phyloP scores from a whole-genome alignment of 768 basidiomycete genomes.

The Termitomyces sp. region DNA sequence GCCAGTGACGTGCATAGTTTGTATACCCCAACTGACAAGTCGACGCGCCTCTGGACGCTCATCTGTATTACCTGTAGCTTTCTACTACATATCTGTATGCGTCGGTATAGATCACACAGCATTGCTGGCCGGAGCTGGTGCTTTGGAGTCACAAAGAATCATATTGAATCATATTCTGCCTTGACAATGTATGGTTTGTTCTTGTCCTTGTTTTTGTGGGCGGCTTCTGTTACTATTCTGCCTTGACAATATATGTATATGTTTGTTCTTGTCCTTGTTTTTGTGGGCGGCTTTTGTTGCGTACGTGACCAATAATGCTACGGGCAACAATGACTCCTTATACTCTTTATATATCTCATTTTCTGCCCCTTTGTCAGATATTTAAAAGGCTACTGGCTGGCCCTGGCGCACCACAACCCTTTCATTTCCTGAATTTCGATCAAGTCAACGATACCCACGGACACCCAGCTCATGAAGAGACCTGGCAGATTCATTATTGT shows the following conservation, averaged over 20 bases:
- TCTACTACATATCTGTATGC: neutral
- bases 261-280: neutral
- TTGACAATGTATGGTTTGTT: too few species aligned
- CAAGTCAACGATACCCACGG: neutral
- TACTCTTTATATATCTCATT: neutral
- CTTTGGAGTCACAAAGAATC: too few species aligned
- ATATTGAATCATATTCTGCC: too few species aligned
- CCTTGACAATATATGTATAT: too few species aligned
- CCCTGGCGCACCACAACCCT: neutral
- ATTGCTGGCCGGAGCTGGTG: neutral
- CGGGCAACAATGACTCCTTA: neutral
- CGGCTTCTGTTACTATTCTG: neutral
- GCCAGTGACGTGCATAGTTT: neutral
- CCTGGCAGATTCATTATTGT: conserved; percentile 27
- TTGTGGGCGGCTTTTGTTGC: neutral
- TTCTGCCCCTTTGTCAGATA: neutral
- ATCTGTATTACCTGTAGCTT: neutral
- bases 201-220: neutral
- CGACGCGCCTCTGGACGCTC: neutral
- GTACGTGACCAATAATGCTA: neutral
- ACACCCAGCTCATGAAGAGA: conserved; percentile 8
- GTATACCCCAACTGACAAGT: neutral
- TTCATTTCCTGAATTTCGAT: neutral
- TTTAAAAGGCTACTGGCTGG: neutral
- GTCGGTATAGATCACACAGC: neutral